Evolutionary conservation across 495 filamentous ascomycete species (phyloP).

Genomic region (Aspergillus bridgeri): DNA sequence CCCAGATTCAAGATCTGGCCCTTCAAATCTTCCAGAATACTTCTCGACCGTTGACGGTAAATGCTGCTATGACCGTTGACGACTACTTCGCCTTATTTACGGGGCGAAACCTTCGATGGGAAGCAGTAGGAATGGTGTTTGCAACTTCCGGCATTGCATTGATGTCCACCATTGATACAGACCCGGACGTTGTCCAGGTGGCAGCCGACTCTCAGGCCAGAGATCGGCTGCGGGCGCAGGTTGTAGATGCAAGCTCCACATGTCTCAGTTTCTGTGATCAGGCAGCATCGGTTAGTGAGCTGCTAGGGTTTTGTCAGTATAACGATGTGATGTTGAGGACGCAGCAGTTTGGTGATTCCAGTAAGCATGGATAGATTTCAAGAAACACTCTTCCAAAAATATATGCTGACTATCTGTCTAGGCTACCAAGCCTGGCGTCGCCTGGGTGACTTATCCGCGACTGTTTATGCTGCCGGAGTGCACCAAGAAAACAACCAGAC

Average conservation of each 20-base stretch:
- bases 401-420: conserved; percentile 16
- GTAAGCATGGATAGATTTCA: conserved; percentile 30
- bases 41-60: conserved; percentile 24
- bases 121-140: conserved; percentile 54
- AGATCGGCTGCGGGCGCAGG: conserved; percentile 32
- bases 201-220: conserved; percentile 19
- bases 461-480: conserved; percentile 55
- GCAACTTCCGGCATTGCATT: conserved; percentile 43
- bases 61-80: conserved; percentile 29
- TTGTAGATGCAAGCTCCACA: conserved; percentile 38
- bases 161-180: conserved; percentile 34
- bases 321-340: conserved; percentile 44
- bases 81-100: conserved; percentile 45
- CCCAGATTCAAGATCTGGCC: conserved; percentile 28
- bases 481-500: conserved; percentile 48
- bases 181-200: conserved; percentile 28
- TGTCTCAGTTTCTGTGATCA: conserved; percentile 49
- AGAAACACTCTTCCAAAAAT: neutral
- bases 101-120: conserved; percentile 56
- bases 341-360: conserved; percentile 48
- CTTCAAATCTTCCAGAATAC: conserved; percentile 35
- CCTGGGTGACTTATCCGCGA: conserved; percentile 48
- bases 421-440: conserved; percentile 52
- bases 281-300: conserved; percentile 43
- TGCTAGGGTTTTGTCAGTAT: conserved; percentile 45